Base-by-base conservation (phyloP, 2,329 filamentous ascomycete genomes). In the Penicillium capsulatum region DNA sequence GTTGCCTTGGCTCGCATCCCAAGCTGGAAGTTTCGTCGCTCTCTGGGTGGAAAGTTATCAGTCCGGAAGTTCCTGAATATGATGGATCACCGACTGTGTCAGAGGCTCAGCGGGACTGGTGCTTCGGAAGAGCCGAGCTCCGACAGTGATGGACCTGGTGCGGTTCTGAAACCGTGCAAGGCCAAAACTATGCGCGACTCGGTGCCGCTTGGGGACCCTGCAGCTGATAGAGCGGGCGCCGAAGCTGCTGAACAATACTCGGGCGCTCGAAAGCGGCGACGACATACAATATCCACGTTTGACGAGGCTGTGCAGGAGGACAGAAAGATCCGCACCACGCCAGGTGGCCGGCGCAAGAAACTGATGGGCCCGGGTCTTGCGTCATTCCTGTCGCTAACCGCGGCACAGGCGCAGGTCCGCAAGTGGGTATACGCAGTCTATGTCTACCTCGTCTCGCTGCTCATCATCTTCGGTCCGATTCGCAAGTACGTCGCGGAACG, bases 1-100 rank as follows among this genome's bases (percentile, higher is more conserved):
- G 84, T 97, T 37, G 77, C 83, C 17, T 70, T 98, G 45, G 90
- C 91, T 35, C 77, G 91, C 41, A 86, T 97, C 13, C 92, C 92
- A 2, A 88, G 81, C 54, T 96, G 91, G 88, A 85, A 90, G 30
- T 90, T 97, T 55, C 77, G 80, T 53, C 79, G 81, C 39, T 68
- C 73, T 13, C 61, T 68, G 1, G 60, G 58, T 19, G 54, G 53
- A 4, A 57, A 60, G 40, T 64, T 66, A 51, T 61, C 65, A 40
- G 45, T 58, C 24, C 54, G 62, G 45, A 46, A 60, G 51, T 49
- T 71, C 50, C 57, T 73, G 53, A 64, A 66, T 45, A 37, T 65
- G 53, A 61, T 67, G 40, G 57, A 71, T 50, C 51, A 66, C 47
- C 50, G 75, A 42, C 63, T 74, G 0, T 74, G 74, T 56, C 67